These are phyloP conservation scores for Xylaria nigripes DNA, from an alignment of 495 filamentous ascomycete genomes.

Conservation along the genomic window DNA sequence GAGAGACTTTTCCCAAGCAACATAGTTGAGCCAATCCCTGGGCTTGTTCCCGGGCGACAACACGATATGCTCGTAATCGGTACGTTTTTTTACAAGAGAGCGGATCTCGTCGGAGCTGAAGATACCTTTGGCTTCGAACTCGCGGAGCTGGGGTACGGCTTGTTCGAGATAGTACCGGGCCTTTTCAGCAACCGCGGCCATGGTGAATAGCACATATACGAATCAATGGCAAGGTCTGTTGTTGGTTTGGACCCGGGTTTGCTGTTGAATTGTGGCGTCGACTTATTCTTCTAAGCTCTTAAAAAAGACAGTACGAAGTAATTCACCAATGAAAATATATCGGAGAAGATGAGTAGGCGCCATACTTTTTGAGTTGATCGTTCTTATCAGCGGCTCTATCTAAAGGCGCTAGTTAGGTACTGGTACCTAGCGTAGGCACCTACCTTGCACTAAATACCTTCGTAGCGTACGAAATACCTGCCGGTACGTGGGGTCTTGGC, in stretches of 20 bases:
- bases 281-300: background rate
- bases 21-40: slow-evolving; percentile 76
- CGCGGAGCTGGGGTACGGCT: slow-evolving; percentile 80
- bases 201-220: slow-evolving; percentile 27
- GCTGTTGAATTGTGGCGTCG: background rate
- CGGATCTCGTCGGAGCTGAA: slow-evolving; percentile 87
- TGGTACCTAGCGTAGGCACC: background rate
- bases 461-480: no score
- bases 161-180: slow-evolving; percentile 90
- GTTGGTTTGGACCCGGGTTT: background rate
- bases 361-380: background rate
- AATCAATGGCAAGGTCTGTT: background rate
- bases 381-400: background rate
- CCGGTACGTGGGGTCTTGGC: no score
- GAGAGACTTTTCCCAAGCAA: slow-evolving; percentile 84
- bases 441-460: no score
- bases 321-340: slow-evolving; percentile 11
- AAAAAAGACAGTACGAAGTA: background rate
- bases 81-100: slow-evolving; percentile 78
- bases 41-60: slow-evolving; percentile 69
- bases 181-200: slow-evolving; percentile 84
- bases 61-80: slow-evolving; percentile 86
- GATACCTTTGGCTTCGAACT: slow-evolving; percentile 79
- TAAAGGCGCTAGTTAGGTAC: background rate
- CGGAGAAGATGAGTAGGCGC: slow-evolving; percentile 10